A percentile compares a stretch with the other conserved stretches of the same genome.
These are phyloP conservation scores for Fusarium agapanthi DNA, from an alignment of 2,329 filamentous ascomycete genomes.

Conservation along the genomic window DNA sequence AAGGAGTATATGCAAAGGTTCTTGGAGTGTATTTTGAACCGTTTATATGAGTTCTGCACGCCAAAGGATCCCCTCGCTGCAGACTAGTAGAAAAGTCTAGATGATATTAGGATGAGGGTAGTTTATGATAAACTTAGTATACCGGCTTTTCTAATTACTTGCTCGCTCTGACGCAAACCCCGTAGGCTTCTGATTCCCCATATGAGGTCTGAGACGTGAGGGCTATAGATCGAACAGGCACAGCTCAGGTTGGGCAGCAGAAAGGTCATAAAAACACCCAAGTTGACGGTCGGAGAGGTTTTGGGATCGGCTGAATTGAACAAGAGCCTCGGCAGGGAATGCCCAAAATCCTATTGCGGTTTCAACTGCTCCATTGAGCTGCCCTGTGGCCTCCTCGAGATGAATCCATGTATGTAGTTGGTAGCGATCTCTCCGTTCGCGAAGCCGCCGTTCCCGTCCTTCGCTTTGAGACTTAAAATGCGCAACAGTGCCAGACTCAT, in stretches of 20 bases:
- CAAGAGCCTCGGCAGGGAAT: not conserved
- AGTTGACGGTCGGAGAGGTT: accelerated
- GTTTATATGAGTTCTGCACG: not conserved
- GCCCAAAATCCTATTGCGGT: not conserved
- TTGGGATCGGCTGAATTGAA: not conserved
- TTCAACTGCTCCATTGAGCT: not conserved
- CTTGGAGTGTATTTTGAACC: not conserved
- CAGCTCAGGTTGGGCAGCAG: not conserved
- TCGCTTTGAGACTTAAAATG: too few species aligned
- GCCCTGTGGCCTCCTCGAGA: not conserved
- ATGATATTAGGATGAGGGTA: not conserved
- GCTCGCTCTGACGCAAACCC: not conserved
- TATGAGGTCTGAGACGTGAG: not conserved
- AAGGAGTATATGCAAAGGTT: not conserved
- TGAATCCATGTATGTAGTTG: too few species aligned
- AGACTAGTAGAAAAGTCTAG: not conserved
- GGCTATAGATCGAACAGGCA: not conserved
- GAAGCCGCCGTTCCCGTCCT: too few species aligned
- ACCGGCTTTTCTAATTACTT: not conserved
- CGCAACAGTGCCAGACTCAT: too few species aligned
- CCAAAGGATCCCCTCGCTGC: too few species aligned
- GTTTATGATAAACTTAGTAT: not conserved
- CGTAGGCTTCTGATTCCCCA: not conserved
- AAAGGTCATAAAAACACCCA: not conserved
- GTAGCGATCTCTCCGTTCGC: too few species aligned